Conservation (phyloP, 2,329 filamentous ascomycete genomes). For the Ilyonectria sp. region DNA sequence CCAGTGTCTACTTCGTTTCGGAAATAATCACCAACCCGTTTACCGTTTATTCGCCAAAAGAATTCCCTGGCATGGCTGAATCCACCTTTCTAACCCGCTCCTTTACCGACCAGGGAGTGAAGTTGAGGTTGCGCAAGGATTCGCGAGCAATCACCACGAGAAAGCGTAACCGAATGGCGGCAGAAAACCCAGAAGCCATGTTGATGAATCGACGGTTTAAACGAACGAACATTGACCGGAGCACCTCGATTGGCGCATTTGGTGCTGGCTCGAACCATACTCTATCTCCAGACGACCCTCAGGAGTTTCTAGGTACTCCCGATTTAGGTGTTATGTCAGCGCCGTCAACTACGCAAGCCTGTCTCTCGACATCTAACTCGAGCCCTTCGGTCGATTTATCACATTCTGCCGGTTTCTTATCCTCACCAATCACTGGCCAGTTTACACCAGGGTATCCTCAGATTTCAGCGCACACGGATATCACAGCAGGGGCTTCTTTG, state of each 20-base stretch:
- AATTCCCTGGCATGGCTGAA: constrained; percentile 84
- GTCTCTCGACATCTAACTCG: constrained; percentile 13
- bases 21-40: constrained; percentile 73
- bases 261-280: constrained; percentile 18
- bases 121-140: constrained; percentile 86
- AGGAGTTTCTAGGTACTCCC: constrained; percentile 4
- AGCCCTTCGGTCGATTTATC: constrained; percentile 21
- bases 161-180: constrained; percentile 58
- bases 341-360: not conserved
- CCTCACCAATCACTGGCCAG: constrained; percentile 9
- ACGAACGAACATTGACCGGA: constrained; percentile 40
- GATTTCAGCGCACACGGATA: not conserved
- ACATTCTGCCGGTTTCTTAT: constrained; percentile 12
- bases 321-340: constrained; percentile 7
- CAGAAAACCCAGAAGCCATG: constrained; percentile 34
- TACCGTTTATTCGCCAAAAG: constrained; percentile 75
- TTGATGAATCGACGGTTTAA: constrained; percentile 40
- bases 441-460: constrained; percentile 5
- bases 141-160: constrained; percentile 71
- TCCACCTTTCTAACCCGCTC: constrained; percentile 86
- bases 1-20: constrained; percentile 41
- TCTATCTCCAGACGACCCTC: constrained; percentile 7
- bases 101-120: constrained; percentile 90
- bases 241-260: constrained; percentile 35
- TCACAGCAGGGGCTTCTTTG: not conserved